Evolutionary conservation across 2,329 filamentous ascomycete species (phyloP).

Genomic region (Fonsecaea multimorphosa): DNA sequence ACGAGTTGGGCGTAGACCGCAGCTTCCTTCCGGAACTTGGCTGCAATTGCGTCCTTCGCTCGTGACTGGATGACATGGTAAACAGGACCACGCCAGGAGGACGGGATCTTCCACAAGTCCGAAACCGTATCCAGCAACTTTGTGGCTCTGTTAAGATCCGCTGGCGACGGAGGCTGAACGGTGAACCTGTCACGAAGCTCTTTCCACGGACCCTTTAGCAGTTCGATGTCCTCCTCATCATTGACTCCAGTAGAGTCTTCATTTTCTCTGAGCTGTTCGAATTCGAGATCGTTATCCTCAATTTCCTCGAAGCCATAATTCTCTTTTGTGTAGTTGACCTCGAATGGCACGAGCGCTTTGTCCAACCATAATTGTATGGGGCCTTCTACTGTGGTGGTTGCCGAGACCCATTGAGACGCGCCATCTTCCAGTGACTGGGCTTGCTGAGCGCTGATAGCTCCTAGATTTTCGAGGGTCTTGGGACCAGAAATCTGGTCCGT

Average conservation of each 20-base stretch:
- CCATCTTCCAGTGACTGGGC: conserved; percentile 64
- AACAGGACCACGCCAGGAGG: conserved; percentile 63
- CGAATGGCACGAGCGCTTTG: conserved; percentile 55
- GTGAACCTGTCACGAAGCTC: conserved; percentile 51
- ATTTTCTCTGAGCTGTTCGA: conserved; percentile 65
- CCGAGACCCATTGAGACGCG: conserved; percentile 52
- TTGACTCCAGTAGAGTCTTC: conserved; percentile 62
- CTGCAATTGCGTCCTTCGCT: conserved; percentile 57
- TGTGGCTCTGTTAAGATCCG: conserved; percentile 46
- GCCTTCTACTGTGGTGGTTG: conserved; percentile 43
- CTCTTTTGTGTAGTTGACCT: conserved; percentile 53
- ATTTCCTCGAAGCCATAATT: conserved; percentile 62
- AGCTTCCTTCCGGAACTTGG: conserved; percentile 58
- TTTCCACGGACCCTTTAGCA: conserved; percentile 56
- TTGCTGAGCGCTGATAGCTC: conserved; percentile 68
- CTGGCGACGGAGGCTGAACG: conserved; percentile 36
- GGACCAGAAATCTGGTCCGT: conserved; percentile 45
- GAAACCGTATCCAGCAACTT: conserved; percentile 46
- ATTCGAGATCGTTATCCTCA: conserved; percentile 63
- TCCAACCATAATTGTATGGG: conserved; percentile 65
- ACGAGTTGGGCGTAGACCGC: conserved; percentile 58
- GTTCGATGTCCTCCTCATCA: conserved; percentile 61
- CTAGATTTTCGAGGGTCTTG: conserved; percentile 58
- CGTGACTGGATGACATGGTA: conserved; percentile 69
- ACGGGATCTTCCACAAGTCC: conserved; percentile 68